These are phyloP conservation scores for Ophiocordyceps robertsii DNA, from an alignment of 2,329 filamentous ascomycete genomes.

Conservation along the genomic window DNA sequence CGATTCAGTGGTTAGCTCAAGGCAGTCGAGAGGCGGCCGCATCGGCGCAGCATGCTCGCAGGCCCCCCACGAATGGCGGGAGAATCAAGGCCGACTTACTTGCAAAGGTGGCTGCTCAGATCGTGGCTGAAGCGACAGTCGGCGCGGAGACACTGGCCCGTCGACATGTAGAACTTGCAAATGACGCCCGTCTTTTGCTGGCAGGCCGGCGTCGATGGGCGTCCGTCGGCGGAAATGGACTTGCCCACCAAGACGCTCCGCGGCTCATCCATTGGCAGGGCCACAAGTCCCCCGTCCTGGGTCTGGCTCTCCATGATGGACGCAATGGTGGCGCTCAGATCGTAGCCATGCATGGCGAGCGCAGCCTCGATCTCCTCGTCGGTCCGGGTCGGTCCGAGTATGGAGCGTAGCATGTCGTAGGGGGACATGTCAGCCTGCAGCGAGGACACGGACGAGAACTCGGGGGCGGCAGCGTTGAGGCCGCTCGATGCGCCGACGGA, in stretches of 20 bases:
- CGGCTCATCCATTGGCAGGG: conserved; percentile 35
- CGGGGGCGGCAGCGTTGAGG: conserved; percentile 67
- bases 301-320: conserved; percentile 68
- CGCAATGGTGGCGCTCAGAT: conserved; percentile 82
- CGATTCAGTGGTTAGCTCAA: too few species aligned
- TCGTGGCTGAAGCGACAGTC: conserved; percentile 98
- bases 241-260: conserved; percentile 74
- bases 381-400: conserved; percentile 74
- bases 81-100: conserved; percentile 46
- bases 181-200: conserved; percentile 76
- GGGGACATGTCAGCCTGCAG: conserved; percentile 87
- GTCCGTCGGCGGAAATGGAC: conserved; percentile 63
- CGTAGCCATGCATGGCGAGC: conserved; percentile 78
- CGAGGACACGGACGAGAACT: conserved; percentile 48
- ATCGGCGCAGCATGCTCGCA: too few species aligned
- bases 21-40: too few species aligned
- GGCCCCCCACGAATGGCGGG: neutral
- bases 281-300: conserved; percentile 18
- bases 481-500: conserved; percentile 54
- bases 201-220: conserved; percentile 63
- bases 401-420: conserved; percentile 93
- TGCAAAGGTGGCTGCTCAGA: conserved; percentile 91
- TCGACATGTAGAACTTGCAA: conserved; percentile 94
- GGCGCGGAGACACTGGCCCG: conserved; percentile 85
- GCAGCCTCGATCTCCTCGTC: conserved; percentile 94